A percentile compares a stretch with the other conserved stretches of the same genome.
phyloP scores from a whole-genome alignment of 106 monocot species.

The Dendrobium catenatum region DNA sequence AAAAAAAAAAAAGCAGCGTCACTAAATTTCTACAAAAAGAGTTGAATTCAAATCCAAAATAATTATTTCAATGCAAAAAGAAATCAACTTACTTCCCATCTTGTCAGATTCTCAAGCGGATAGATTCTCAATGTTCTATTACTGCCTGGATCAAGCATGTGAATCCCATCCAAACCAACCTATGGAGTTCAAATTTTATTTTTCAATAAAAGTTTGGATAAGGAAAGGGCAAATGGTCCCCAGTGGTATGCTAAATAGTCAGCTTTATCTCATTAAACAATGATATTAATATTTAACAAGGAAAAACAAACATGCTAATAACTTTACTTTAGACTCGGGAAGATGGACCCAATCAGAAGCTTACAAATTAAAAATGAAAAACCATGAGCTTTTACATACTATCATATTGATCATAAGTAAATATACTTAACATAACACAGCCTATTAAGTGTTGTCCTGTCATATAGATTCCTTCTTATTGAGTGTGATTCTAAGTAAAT shows the following conservation, averaged over 20 bases:
- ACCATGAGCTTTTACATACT: no score
- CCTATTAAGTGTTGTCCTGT: no score
- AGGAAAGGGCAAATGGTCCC: no score
- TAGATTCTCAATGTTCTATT: slow-evolving; percentile 80
- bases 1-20: background rate
- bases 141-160: slow-evolving; percentile 87
- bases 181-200: slow-evolving; percentile 6
- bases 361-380: no score
- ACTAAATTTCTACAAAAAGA: background rate
- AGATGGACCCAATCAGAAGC: background rate
- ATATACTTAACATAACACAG: no score
- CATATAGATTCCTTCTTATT: no score
- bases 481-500: no score
- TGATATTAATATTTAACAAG: no score
- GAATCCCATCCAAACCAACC: slow-evolving; percentile 98
- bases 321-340: background rate
- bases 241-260: background rate
- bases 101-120: slow-evolving; percentile 78
- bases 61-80: background rate
- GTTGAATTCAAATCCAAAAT: background rate
- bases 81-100: slow-evolving; percentile 69
- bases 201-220: no score
- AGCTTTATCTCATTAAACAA: no score
- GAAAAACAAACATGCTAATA: no score
- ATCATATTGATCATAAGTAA: no score